Evolutionary conservation across 306 rosid genomes (phyloP).

Genomic region (Cicer yamashitae): DNA sequence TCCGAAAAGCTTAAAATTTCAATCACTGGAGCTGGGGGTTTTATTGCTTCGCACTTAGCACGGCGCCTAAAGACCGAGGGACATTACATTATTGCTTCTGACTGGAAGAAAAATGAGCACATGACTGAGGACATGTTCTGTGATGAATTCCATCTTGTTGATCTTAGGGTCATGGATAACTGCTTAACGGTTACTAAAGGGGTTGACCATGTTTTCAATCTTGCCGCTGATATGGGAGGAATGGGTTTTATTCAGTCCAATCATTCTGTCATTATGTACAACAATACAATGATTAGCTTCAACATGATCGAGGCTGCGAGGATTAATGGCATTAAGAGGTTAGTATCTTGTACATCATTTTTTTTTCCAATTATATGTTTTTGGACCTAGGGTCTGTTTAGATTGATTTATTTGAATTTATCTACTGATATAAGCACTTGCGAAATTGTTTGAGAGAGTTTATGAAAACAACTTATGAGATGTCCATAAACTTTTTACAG

Average conservation of each 20-base stretch:
- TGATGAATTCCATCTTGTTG: conserved; percentile 96
- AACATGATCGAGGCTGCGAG: conserved; percentile 95
- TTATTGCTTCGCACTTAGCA: conserved; percentile 94
- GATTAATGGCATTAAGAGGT: conserved; percentile 93
- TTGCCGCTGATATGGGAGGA: conserved; percentile 99
- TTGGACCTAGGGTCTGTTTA: background rate
- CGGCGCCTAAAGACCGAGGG: conserved; percentile 95
- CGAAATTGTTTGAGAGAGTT: no score
- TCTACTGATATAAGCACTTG: no score
- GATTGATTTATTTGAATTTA: no score
- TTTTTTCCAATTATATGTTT: background rate
- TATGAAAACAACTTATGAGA: no score
- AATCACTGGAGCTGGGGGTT: conserved; percentile 98
- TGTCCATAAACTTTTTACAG: no score
- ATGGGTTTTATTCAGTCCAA: conserved; percentile 99
- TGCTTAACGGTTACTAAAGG: conserved; percentile 83
- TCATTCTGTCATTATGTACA: conserved; percentile 93
- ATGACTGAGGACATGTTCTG: conserved; percentile 99
- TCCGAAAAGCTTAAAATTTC: conserved; percentile 85
- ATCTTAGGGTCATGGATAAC: conserved; percentile 96
- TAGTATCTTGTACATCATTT: conserved; percentile 38
- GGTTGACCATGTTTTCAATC: conserved; percentile 95
- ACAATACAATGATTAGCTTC: conserved; percentile 98
- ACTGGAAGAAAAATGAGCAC: conserved; percentile 99
- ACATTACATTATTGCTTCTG: conserved; percentile 92